These are phyloP conservation scores for Patellifolia procumbens DNA, from an alignment of 179 eudicot species.

Conservation along the genomic window DNA sequence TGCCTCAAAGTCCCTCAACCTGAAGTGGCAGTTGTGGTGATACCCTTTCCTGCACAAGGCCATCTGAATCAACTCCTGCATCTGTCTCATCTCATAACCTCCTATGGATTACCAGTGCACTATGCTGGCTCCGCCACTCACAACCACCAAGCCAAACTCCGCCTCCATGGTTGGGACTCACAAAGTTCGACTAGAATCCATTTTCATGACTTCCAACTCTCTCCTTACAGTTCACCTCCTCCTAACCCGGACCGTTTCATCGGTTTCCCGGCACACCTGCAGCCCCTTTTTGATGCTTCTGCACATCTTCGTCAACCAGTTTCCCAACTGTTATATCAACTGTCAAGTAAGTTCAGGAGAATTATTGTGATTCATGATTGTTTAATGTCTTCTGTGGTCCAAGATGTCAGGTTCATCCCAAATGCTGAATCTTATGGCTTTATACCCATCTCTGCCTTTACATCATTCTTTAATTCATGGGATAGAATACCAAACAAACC, in stretches of 20 bases:
- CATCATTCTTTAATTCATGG: slow-evolving; percentile 22
- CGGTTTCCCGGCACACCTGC: slow-evolving; percentile 52
- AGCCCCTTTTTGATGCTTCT: slow-evolving; percentile 39
- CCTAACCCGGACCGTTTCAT: slow-evolving; percentile 34
- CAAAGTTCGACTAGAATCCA: slow-evolving; percentile 20
- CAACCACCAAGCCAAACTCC: slow-evolving; percentile 42
- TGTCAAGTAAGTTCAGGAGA: slow-evolving; percentile 24
- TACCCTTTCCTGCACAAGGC: slow-evolving; percentile 48
- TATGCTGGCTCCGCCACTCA: slow-evolving; percentile 34
- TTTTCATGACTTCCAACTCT: slow-evolving; percentile 46
- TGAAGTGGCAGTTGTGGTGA: slow-evolving; percentile 34
- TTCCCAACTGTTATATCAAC: slow-evolving; percentile 15
- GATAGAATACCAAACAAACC: slow-evolving; percentile 29
- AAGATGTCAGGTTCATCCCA: slow-evolving; percentile 35
- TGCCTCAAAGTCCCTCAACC: not conserved
- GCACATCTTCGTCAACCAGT: slow-evolving; percentile 40
- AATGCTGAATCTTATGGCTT: slow-evolving; percentile 51
- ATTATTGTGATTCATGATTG: slow-evolving; percentile 53
- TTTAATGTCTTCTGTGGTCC: slow-evolving; percentile 55
- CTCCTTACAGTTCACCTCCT: slow-evolving; percentile 34
- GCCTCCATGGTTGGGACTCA: slow-evolving; percentile 36
- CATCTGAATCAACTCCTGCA: slow-evolving; percentile 49
- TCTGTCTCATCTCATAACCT: slow-evolving; percentile 34
- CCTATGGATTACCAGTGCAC: slow-evolving; percentile 36
- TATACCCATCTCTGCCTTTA: slow-evolving; percentile 34